Evolutionary conservation across 495 filamentous ascomycete genomes (phyloP).

Genomic region (Neurospora sp.): DNA sequence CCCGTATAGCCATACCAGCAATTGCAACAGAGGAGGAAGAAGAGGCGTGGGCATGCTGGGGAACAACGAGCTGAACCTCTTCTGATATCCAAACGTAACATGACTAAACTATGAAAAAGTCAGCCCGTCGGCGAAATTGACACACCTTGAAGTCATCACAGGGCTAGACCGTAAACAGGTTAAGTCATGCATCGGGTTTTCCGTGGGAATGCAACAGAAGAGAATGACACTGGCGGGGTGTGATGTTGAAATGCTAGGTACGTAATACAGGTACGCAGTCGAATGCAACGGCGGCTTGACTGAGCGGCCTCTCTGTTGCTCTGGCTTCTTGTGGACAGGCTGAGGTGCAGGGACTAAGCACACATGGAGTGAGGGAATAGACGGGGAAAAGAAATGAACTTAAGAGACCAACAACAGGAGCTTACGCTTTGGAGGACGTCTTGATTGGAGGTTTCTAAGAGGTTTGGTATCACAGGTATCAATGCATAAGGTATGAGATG

Average conservation of each 20-base stretch:
- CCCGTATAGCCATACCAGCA: background rate
- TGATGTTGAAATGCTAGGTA: background rate
- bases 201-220: background rate
- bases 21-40: background rate
- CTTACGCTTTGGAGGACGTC: background rate
- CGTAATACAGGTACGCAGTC: background rate
- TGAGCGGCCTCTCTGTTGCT: slow-evolving; percentile 6
- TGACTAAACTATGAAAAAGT: background rate
- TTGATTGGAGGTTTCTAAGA: slow-evolving; percentile 11
- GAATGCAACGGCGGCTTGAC: slow-evolving; percentile 21
- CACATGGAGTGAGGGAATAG: background rate
- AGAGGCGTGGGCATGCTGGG: background rate
- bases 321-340: slow-evolving; percentile 1
- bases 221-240: background rate
- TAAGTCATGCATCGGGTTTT: background rate
- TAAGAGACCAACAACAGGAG: slow-evolving; percentile 11
- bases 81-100: background rate
- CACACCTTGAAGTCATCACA: background rate
- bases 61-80: background rate
- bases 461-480: slow-evolving; percentile 25
- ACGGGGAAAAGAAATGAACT: slow-evolving; percentile 1
- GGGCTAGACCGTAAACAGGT: background rate
- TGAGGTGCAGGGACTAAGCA: background rate
- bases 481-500: slow-evolving; percentile 21
- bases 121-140: background rate